Percentiles rank a stretch among this genome's conserved stretches.
phyloP scores from a whole-genome alignment of 1,284 basidiomycete genomes.

The Vanrija sp. region DNA sequence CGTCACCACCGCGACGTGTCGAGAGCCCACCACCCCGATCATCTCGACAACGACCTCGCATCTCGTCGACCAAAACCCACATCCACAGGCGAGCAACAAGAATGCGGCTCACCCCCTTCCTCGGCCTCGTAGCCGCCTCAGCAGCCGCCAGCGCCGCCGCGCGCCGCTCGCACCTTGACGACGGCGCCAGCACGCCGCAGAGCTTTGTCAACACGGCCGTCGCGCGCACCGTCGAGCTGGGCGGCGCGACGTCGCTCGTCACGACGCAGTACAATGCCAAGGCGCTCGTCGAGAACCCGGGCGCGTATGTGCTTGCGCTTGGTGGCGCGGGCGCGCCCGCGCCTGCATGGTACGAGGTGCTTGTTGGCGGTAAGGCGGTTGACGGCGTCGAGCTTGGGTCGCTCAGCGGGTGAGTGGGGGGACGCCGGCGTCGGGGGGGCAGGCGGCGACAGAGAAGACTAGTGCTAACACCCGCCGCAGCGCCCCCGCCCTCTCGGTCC shows the following conservation, averaged over 20 bases:
- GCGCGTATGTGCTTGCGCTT: constrained; percentile 67
- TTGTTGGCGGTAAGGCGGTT: constrained; percentile 57
- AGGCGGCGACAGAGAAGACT: not conserved
- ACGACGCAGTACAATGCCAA: constrained; percentile 82
- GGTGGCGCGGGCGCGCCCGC: constrained; percentile 60
- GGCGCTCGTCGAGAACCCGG: constrained; percentile 61
- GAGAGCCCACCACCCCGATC: too few relatives aligned
- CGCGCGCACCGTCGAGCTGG: constrained; percentile 79
- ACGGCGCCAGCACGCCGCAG: constrained; percentile 19
- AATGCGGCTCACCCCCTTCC: too few relatives aligned
- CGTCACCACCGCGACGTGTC: too few relatives aligned
- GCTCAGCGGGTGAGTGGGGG: constrained; percentile 26
- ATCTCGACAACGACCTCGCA: too few relatives aligned
- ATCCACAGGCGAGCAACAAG: too few relatives aligned
- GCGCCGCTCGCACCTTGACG: constrained; percentile 8
- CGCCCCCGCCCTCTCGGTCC: constrained; percentile 32
- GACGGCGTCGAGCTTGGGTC: constrained; percentile 47
- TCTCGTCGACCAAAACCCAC: too few relatives aligned
- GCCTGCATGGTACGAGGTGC: constrained; percentile 73
- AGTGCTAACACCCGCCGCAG: constrained; percentile 12
- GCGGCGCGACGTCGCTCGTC: constrained; percentile 76
- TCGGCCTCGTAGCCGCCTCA: too few relatives aligned
- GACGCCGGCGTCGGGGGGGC: too few relatives aligned
- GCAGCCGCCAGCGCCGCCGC: not conserved
- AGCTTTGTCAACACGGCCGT: constrained; percentile 81